These are phyloP conservation scores for Beauveria brongniartii DNA, from an alignment of 2,329 filamentous ascomycete genomes.

Conservation along the genomic window DNA sequence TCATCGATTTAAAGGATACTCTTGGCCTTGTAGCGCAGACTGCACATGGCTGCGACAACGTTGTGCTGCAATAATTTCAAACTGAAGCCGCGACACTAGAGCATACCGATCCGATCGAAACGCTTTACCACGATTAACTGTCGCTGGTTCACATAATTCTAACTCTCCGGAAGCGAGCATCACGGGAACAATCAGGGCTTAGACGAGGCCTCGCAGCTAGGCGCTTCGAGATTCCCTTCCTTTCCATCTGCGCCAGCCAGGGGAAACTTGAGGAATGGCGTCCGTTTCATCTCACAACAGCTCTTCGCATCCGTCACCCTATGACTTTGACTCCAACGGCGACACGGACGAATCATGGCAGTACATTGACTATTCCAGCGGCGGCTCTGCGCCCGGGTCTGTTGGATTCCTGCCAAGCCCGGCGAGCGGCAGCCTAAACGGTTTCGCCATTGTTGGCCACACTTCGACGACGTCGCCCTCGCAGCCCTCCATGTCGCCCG, in stretches of 20 bases:
- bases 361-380: conserved; percentile 29
- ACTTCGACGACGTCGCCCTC: conserved; percentile 19
- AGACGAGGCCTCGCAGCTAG: too few relatives aligned
- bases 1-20: not conserved
- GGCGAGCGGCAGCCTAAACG: conserved; percentile 41
- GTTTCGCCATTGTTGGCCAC: conserved; percentile 40
- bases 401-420: conserved; percentile 42
- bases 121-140: not conserved
- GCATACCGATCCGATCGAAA: not conserved
- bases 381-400: conserved; percentile 28
- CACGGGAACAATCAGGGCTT: not conserved
- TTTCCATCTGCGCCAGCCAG: not conserved
- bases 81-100: not conserved
- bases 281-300: conserved; percentile 31
- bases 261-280: conserved; percentile 21
- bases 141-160: not conserved
- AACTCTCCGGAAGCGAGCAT: not conserved
- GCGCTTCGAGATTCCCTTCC: not conserved
- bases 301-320: conserved; percentile 31
- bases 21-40: not conserved
- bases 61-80: not conserved
- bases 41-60: not conserved
- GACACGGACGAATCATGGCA: conserved; percentile 39
- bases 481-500: conserved; percentile 31
- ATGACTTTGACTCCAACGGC: conserved; percentile 30